A percentile compares a stretch with the other conserved stretches of the same genome.
Evolutionary conservation across 768 basidiomycete species (phyloP).

Genomic region (Rubroboletus pulcherrimus): DNA sequence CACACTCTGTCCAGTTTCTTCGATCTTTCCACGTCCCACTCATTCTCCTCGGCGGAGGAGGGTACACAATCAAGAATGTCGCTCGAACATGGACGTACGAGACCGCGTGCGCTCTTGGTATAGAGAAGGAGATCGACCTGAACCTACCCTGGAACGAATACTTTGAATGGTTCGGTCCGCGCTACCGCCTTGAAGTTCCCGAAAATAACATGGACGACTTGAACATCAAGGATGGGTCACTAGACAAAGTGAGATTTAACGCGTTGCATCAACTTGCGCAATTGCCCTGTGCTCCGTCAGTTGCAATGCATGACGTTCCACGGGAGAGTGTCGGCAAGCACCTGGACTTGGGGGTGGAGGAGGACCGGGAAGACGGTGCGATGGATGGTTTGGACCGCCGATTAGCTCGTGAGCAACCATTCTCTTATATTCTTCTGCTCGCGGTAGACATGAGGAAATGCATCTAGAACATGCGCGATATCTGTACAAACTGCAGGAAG

Average conservation of each 20-base stretch:
- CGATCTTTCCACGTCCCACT: conserved; percentile 79
- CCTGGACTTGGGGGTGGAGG: conserved; percentile 51
- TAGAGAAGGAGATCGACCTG: conserved; percentile 71
- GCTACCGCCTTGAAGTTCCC: conserved; percentile 88
- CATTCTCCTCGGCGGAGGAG: conserved; percentile 91
- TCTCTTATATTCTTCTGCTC: background rate
- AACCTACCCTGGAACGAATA: conserved; percentile 85
- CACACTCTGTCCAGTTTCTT: conserved; percentile 84
- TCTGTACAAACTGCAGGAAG: conserved; percentile 56
- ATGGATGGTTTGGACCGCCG: conserved; percentile 63
- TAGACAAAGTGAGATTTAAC: conserved; percentile 74
- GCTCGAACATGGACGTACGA: conserved; percentile 95
- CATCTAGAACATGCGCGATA: conserved; percentile 60
- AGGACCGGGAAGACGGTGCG: conserved; percentile 34
- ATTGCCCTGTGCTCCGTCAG: conserved; percentile 75
- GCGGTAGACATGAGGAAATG: background rate
- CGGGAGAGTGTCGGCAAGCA: conserved; percentile 61
- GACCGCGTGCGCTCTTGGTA: conserved; percentile 90
- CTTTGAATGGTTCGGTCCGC: conserved; percentile 96
- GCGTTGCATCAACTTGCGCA: conserved; percentile 55
- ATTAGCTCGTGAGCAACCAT: conserved; percentile 60
- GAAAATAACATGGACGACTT: conserved; percentile 94
- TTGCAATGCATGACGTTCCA: conserved; percentile 82
- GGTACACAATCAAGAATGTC: conserved; percentile 97
- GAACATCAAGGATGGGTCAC: conserved; percentile 74